Evolutionary conservation across 2,329 filamentous ascomycete genomes (phyloP).

Genomic region (Mariannaea elegans): DNA sequence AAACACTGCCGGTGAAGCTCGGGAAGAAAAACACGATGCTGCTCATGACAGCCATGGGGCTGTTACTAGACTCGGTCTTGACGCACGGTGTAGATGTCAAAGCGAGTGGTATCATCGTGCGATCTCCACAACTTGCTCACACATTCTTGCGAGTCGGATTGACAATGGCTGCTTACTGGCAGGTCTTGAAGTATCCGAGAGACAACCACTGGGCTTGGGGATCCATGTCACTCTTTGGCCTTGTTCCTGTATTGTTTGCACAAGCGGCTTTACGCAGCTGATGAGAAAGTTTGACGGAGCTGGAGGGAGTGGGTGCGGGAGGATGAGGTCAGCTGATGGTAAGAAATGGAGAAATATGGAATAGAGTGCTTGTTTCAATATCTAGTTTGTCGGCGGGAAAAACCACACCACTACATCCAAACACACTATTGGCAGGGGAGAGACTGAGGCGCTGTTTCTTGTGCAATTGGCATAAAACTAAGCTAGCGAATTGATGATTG

Average conservation of each 20-base stretch:
- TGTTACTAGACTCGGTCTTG: slow-evolving; percentile 8
- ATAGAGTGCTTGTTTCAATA: neutral
- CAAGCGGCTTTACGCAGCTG: slow-evolving; percentile 6
- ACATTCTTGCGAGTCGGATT: slow-evolving; percentile 5
- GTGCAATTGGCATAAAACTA: no score
- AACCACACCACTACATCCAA: no score
- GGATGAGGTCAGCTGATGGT: neutral
- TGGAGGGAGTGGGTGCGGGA: neutral
- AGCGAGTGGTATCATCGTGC: neutral
- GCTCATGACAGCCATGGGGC: neutral
- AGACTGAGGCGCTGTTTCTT: no score
- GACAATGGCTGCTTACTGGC: slow-evolving; percentile 20
- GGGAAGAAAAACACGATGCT: slow-evolving; percentile 21
- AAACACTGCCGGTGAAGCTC: slow-evolving; percentile 21
- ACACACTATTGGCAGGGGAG: no score
- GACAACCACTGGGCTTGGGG: slow-evolving; percentile 22
- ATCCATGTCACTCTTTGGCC: slow-evolving; percentile 14
- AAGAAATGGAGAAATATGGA: neutral
- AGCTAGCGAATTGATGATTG: no score
- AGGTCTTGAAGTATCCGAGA: slow-evolving; percentile 16
- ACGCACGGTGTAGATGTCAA: slow-evolving; percentile 11
- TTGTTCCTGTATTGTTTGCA: slow-evolving; percentile 17
- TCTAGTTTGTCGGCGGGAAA: no score
- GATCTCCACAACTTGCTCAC: neutral
- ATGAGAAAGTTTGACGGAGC: neutral